Percentiles rank a stretch among this genome's conserved stretches.
phyloP scores from a whole-genome alignment of 495 filamentous ascomycete species.

The Saxophila tyrrhenica region DNA sequence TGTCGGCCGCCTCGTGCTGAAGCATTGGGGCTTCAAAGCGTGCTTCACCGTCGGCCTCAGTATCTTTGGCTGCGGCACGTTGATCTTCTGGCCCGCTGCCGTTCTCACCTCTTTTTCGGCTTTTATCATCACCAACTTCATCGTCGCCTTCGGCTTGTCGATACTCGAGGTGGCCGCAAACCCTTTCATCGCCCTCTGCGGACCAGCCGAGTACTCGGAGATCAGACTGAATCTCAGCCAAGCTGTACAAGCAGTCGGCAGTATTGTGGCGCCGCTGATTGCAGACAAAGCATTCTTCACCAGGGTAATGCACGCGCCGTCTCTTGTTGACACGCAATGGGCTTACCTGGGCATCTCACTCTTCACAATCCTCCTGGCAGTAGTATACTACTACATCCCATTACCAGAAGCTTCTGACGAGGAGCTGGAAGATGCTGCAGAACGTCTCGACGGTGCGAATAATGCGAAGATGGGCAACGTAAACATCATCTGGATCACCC shows the following conservation, averaged over 20 bases:
- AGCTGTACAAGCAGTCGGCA: constrained; percentile 57
- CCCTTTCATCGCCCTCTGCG: constrained; percentile 57
- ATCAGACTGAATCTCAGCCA: constrained; percentile 56
- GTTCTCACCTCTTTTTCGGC: constrained; percentile 55
- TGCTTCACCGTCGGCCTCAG: constrained; percentile 54
- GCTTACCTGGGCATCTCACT: constrained; percentile 58
- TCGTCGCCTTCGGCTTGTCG: constrained; percentile 52
- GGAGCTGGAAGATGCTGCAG: constrained; percentile 47
- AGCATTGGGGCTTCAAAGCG: constrained; percentile 54
- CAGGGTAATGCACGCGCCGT: constrained; percentile 33
- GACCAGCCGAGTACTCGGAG: constrained; percentile 54
- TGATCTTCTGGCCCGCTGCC: constrained; percentile 65
- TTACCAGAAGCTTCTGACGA: constrained; percentile 57
- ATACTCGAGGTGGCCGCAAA: constrained; percentile 57
- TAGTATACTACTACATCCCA: constrained; percentile 53
- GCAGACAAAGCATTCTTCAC: constrained; percentile 51
- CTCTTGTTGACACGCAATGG: constrained; percentile 59
- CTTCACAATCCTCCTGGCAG: constrained; percentile 51
- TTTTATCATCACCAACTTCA: constrained; percentile 55
- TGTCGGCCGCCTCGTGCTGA: constrained; percentile 46
- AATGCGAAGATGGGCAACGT: constrained; percentile 34
- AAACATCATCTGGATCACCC: constrained; percentile 46
- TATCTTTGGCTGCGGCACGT: constrained; percentile 51
- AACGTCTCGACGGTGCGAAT: constrained; percentile 41
- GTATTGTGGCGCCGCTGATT: constrained; percentile 48